Conservation (phyloP, 495 filamentous ascomycete genomes). For the Friedmanniomyces simplex region DNA sequence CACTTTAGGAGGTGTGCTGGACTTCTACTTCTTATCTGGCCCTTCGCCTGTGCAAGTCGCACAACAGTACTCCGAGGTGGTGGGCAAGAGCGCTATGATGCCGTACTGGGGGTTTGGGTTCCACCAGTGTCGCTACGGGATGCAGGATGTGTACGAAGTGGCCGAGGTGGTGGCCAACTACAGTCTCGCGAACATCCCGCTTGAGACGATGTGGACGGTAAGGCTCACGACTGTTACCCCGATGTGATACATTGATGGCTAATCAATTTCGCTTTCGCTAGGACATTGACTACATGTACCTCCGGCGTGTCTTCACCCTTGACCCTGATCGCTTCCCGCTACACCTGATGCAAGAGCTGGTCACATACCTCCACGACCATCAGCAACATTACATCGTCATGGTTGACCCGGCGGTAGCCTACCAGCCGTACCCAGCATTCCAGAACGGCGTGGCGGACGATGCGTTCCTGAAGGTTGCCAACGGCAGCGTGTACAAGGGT, state of each 20-base stretch:
- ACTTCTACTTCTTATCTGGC: conserved; percentile 76
- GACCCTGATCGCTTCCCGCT: conserved; percentile 65
- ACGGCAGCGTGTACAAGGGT: conserved; percentile 60
- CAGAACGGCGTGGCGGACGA: conserved; percentile 50
- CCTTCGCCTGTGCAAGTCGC: conserved; percentile 61
- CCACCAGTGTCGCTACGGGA: conserved; percentile 73
- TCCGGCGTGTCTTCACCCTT: conserved; percentile 58
- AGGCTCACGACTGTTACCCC: too few species aligned
- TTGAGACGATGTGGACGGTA: conserved; percentile 78
- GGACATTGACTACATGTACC: conserved; percentile 24
- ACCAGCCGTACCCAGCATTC: conserved; percentile 55
- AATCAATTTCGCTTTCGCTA: not conserved
- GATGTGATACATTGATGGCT: too few species aligned
- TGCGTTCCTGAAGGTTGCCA: conserved; percentile 53
- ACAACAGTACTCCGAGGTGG: conserved; percentile 61
- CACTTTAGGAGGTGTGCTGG: conserved; percentile 66
- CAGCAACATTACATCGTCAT: conserved; percentile 68
- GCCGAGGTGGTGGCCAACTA: conserved; percentile 77
- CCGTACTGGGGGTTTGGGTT: conserved; percentile 80
- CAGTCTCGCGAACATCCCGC: conserved; percentile 58
- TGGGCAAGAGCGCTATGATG: conserved; percentile 63
- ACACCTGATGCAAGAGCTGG: conserved; percentile 54
- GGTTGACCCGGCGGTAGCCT: conserved; percentile 76
- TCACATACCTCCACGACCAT: conserved; percentile 59
- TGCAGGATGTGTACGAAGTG: conserved; percentile 64